phyloP scores from a whole-genome alignment of 345 rosid genomes.

The Linum trigynum region DNA sequence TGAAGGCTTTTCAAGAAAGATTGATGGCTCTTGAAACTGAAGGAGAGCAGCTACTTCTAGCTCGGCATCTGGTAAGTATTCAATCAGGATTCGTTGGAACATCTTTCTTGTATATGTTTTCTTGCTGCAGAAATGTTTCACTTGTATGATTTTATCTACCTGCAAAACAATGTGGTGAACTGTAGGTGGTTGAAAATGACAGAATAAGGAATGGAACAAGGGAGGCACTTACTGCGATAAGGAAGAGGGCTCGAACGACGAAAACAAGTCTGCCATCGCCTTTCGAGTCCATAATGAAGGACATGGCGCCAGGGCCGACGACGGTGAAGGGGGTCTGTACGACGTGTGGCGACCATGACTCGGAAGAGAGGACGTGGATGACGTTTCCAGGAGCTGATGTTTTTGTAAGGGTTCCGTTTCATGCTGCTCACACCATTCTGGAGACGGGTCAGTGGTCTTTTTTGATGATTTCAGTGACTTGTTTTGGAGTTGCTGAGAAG shows the following conservation, averaged over 20 bases:
- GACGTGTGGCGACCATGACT: constrained; percentile 65
- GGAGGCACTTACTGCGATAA: constrained; percentile 67
- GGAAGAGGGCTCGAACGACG: constrained; percentile 71
- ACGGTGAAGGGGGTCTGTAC: constrained; percentile 70
- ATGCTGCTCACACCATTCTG: constrained; percentile 68
- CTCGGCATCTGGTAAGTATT: constrained; percentile 43
- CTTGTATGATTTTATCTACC: no score
- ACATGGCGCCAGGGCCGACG: constrained; percentile 35
- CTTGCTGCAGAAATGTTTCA: no score
- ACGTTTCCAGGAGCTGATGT: constrained; percentile 67
- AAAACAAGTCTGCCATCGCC: constrained; percentile 55
- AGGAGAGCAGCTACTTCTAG: constrained; percentile 60
- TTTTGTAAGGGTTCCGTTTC: constrained; percentile 67
- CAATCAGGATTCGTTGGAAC: no score
- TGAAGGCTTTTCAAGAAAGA: constrained; percentile 37
- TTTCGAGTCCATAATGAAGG: constrained; percentile 75
- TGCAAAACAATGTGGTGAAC: no score
- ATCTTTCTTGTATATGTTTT: no score
- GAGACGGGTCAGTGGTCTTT: constrained; percentile 42
- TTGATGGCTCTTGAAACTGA: constrained; percentile 57
- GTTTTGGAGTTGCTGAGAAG: not conserved
- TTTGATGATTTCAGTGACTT: not conserved
- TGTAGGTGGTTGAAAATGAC: constrained; percentile 67
- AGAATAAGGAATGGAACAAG: constrained; percentile 62
- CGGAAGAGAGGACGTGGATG: constrained; percentile 70